Percentiles rank a stretch among this genome's conserved stretches.
Conservation (phyloP, 352 stramenopile genomes). For the Globisporangium rhizosaccharum region DNA sequence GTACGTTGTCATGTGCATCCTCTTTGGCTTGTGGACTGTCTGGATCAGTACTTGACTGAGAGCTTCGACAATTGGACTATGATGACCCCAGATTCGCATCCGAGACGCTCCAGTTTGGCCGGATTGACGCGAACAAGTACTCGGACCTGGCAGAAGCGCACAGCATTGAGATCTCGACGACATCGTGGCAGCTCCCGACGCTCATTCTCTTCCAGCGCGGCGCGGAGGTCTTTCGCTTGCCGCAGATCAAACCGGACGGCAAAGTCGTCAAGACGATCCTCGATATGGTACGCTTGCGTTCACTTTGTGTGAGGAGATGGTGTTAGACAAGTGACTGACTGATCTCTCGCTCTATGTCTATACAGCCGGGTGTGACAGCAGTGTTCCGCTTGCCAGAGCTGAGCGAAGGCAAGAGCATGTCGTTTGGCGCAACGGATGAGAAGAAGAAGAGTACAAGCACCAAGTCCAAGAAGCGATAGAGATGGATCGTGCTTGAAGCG, state of each 20-base stretch:
- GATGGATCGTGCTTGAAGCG: too few relatives aligned
- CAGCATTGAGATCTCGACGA: constrained; percentile 55
- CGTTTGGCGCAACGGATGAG: constrained; percentile 12
- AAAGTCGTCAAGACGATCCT: constrained; percentile 59
- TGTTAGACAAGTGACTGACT: too few relatives aligned
- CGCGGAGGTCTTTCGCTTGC: constrained; percentile 49
- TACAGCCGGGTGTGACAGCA: constrained; percentile 34
- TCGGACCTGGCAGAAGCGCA: constrained; percentile 53
- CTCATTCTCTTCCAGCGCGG: constrained; percentile 70
- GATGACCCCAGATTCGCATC: constrained; percentile 32
- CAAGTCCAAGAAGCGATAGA: background rate
- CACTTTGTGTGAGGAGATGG: background rate
- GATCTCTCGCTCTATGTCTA: too few relatives aligned
- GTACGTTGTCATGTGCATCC: constrained; percentile 17
- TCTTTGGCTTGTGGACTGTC: too few relatives aligned
- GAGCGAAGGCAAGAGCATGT: constrained; percentile 39
- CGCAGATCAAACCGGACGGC: constrained; percentile 43
- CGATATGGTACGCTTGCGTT: constrained; percentile 28
- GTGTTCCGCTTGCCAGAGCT: constrained; percentile 56
- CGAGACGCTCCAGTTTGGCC: constrained; percentile 50
- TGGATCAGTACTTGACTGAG: too few relatives aligned
- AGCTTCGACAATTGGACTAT: background rate
- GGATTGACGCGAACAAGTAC: constrained; percentile 59
- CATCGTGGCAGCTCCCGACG: constrained; percentile 63
- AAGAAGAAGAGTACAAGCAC: too few relatives aligned